Evolutionary conservation across 805 yeast genomes (phyloP), one percentile per base, ranked within the genome.

Genomic region (Wickerhamomyces bovis): DNA sequence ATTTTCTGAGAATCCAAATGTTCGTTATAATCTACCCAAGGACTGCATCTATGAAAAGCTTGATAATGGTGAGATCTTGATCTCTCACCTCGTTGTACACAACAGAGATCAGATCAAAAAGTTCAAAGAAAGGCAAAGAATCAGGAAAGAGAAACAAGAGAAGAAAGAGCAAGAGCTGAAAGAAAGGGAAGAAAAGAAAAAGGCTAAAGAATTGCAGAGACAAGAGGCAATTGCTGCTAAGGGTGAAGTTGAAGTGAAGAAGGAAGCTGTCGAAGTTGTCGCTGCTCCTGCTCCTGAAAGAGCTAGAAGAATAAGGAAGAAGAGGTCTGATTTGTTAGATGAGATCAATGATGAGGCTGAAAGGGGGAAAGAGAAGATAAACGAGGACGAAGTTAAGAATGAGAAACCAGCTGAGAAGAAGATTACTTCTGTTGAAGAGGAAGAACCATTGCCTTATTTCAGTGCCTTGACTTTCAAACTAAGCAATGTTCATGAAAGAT

Each of bases 1-100:
- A 63, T 92, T 81, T 66, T 75, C 76, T 23, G 98, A 94, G 56
- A 83, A 81, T 60, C 78, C 94, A 0, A 75, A 82, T 41, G 82
- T 82, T 8, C 74, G 98, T 48, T 92, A 76, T 57, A 67, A 76
- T 48, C 60, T 92, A 0, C 97, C 98, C 0, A 81, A 81, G 53
- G 78, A 88, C 51, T 76, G 95, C 1, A 75, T 92, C 3, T 69
- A 85, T 48, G 97, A 90, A 65, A 69, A 77, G 1, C 39, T 67
- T 1, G 67, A 57, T 2, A 67, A 62, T 25, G 68, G 56, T 1
- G 69, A 66, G 22, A 49, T 68, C 11, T 51, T 70, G 12, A 51
- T 71, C 15, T 72, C 77, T 2, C 68, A 64, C 45, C 42, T 73
- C 11, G 57, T 66, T 20, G 54, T 69, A 18, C 60, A 54, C 44